phyloP scores from a whole-genome alignment of 495 filamentous ascomycete genomes.

The Daldinia concentrica region DNA sequence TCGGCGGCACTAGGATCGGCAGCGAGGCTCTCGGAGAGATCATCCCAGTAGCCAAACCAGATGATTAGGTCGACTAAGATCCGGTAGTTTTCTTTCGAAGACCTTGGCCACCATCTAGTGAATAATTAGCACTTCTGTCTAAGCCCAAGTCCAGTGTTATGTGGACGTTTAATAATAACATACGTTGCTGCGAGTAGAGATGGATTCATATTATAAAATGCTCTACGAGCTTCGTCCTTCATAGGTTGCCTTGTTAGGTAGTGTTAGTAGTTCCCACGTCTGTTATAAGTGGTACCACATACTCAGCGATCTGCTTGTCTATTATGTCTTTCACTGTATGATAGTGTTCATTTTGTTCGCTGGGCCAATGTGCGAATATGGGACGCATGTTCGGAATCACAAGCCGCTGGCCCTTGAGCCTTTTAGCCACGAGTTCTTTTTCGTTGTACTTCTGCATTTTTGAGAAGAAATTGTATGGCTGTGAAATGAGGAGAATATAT shows the following conservation, averaged over 20 bases:
- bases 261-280: slow-evolving; percentile 4
- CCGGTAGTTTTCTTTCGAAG: slow-evolving; percentile 25
- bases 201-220: slow-evolving; percentile 32
- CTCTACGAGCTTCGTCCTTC: slow-evolving; percentile 23
- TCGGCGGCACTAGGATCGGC: slow-evolving; percentile 31
- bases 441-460: slow-evolving; percentile 32
- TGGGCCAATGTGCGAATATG: slow-evolving; percentile 40
- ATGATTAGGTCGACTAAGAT: slow-evolving; percentile 37
- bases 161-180: neutral
- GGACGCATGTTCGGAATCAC: slow-evolving; percentile 42
- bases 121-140: neutral
- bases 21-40: slow-evolving; percentile 33
- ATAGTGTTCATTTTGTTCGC: slow-evolving; percentile 33
- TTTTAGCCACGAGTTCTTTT: slow-evolving; percentile 29
- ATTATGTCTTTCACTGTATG: slow-evolving; percentile 27
- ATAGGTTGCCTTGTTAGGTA: slow-evolving; percentile 18
- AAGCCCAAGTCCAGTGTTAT: neutral
- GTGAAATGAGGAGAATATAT: neutral
- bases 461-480: neutral
- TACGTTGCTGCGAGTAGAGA: slow-evolving; percentile 41
- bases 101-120: slow-evolving; percentile 41
- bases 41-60: slow-evolving; percentile 44
- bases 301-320: slow-evolving; percentile 35
- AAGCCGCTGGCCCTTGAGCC: slow-evolving; percentile 39
- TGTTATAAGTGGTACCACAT: neutral